Evolutionary conservation across 345 rosid genomes (phyloP), one percentile per base, ranked within the genome.

Genomic region (Hevea brasiliensis): DNA sequence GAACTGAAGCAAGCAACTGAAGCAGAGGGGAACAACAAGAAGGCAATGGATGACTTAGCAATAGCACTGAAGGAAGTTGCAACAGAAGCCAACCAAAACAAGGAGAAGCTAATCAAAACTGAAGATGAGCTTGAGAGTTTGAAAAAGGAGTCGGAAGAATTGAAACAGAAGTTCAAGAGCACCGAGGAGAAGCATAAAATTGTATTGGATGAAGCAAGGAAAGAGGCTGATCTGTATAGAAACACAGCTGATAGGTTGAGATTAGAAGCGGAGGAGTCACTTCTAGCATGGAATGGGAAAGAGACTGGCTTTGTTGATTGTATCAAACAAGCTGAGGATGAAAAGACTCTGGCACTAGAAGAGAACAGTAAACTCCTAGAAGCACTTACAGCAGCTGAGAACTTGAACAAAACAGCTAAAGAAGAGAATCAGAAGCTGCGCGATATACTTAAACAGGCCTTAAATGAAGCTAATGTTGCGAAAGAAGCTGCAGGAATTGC

Each of bases 1-100:
- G 90, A 89, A 70, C 70, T 92, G 71, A 87, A 84, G 42, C 64
- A 68, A 21, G 86, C 92, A 0, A 81, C 64, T 0, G 86, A 80
- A 54, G 98, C 92, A 0, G 99, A 95, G 71, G 89, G 82, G 71
- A 89, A 89, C 23, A 87, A 86, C 87, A 86, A 85, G 86, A 91
- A 85, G 78, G 99, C 96, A 13, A 83, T 92, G 94, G 99, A 95
- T 68, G 97, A 84, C 79, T 72, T 92, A 40, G 99, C 97, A 1
- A 50, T 87, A 7, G 99, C 89, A 3, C 77, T 95, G 60, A 85
- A 84, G 72, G 99, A 95, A 78, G 99, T 95, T 0, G 92, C 88
- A 14, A 79, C 87, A 1, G 93, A 95, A 41, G 76, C 81, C 12
- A 79, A 69, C 60, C 82, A 86, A 64, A 67, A 79, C 1, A 95